A percentile compares a stretch with the other conserved stretches of the same genome.
Conservation (phyloP, 352 stramenopile species). For the Labyrinthula sp. region DNA sequence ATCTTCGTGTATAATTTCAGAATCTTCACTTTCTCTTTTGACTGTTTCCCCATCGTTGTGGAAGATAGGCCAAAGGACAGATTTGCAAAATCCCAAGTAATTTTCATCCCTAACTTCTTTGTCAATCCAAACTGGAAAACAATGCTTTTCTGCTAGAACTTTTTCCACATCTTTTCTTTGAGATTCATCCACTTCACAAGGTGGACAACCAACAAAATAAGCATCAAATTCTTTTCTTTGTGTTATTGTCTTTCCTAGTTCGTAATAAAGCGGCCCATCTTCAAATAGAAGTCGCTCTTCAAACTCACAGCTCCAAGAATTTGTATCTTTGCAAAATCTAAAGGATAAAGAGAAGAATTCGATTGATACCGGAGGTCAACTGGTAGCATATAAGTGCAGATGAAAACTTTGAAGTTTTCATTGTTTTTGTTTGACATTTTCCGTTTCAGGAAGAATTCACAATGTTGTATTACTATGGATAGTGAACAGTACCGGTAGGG, state of each 20-base stretch:
- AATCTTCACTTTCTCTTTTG: too few species aligned
- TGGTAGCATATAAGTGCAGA: too few species aligned
- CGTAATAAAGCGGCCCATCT: slow-evolving; percentile 21
- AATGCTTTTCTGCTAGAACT: slow-evolving; percentile 6
- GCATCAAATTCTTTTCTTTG: slow-evolving; percentile 8
- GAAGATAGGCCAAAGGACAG: slow-evolving; percentile 31
- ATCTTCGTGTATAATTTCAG: background rate
- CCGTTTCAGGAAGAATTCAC: too few species aligned
- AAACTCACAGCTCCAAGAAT: background rate
- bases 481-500: too few species aligned
- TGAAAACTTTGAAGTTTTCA: too few species aligned
- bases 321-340: too few species aligned
- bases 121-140: slow-evolving; percentile 24
- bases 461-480: too few species aligned
- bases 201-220: too few species aligned
- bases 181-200: slow-evolving; percentile 2
- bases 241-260: too few species aligned
- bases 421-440: too few species aligned
- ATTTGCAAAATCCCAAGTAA: slow-evolving; percentile 31
- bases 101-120: slow-evolving; percentile 1
- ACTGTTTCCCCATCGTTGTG: slow-evolving; percentile 29
- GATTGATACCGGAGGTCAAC: too few species aligned
- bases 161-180: slow-evolving; percentile 23
- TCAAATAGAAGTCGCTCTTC: slow-evolving; percentile 18
- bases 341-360: too few species aligned